Base-by-base conservation (phyloP, 164 flowering plant genomes). In the Cinnamomum micranthum region DNA sequence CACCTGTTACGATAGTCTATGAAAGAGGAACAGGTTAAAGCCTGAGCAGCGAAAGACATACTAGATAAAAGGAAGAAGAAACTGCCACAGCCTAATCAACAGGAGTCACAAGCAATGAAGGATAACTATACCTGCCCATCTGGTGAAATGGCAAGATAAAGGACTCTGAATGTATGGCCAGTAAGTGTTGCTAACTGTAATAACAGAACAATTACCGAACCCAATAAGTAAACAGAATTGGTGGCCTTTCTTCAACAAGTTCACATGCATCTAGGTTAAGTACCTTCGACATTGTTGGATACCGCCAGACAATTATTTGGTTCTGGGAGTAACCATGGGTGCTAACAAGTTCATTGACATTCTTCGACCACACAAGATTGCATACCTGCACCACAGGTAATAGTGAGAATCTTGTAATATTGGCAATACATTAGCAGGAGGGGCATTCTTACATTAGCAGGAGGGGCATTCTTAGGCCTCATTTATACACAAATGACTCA, bases 311-410 rank as follows among this genome's bases (percentile, higher is more conserved):
- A 60, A 92, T 88, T 65, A 95, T 93, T 79, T 95, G 98, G 81
- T 95, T 95, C 73, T 95, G 98, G 59, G 98, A 95, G 85, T 90
- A 92, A 23, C 99, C 99, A 80, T 95, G 99, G 24, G 99, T 95
- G 88, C 98, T 95, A 76, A 93, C 98, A 64, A 95, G 92, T 82
- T 95, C 97, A 79, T 95, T 95, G 55, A 92, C 99, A 84, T 95
- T 95, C 82, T 91, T 92, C 3, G 99, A 95, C 98, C 98, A 95
- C 33, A 82, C 93, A 77, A 95, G 95, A 81, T 92, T 93, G 87
- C 99, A 95, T 3, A 95, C 98, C 99, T 95, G 88, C 65, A 67
- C 68, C 28, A 74, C 60, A 10, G 31, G 19, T 50, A 47, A 70
- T 6, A 70, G 35, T n/a, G 31, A 17, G 27, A 31, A 47, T 60